phyloP scores from a whole-genome alignment of 108 stramenopile genomes.

The Skeletonema tropicum region DNA sequence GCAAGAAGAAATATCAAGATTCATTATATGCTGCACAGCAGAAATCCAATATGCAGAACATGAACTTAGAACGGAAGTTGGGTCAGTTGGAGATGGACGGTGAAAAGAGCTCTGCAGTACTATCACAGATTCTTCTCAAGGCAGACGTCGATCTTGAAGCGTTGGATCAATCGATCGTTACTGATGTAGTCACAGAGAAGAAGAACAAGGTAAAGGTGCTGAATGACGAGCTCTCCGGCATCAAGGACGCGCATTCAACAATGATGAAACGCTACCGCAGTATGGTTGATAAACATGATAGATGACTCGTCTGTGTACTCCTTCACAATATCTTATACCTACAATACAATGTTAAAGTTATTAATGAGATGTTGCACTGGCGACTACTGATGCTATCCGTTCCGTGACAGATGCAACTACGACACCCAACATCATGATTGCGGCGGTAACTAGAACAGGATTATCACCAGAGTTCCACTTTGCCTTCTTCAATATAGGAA shows the following conservation, averaged over 20 bases:
- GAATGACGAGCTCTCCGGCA: constrained; percentile 22
- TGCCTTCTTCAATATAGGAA: constrained; percentile 78
- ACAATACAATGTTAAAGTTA: too few relatives aligned
- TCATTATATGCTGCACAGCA: constrained; percentile 71
- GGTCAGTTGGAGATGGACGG: constrained; percentile 41
- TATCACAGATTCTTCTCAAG: constrained; percentile 65
- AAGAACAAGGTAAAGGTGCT: constrained; percentile 17
- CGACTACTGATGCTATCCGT: constrained; percentile 43
- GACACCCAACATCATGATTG: constrained; percentile 70
- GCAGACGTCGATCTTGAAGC: constrained; percentile 64
- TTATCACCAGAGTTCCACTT: constrained; percentile 93
- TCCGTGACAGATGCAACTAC: constrained; percentile 70
- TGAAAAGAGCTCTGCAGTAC: constrained; percentile 64
- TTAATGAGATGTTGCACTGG: neutral
- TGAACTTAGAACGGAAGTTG: constrained; percentile 81
- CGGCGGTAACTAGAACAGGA: constrained; percentile 77
- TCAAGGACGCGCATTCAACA: constrained; percentile 27
- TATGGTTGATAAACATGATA: constrained; percentile 3
- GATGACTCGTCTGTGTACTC: neutral
- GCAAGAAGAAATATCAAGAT: constrained; percentile 28
- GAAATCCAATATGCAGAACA: constrained; percentile 69
- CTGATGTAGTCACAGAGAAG: constrained; percentile 35
- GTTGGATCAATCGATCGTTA: constrained; percentile 38
- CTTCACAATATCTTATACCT: too few relatives aligned
- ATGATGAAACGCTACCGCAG: constrained; percentile 13